phyloP scores from a whole-genome alignment of 106 monocot genomes.

The Agapanthus africanus region DNA sequence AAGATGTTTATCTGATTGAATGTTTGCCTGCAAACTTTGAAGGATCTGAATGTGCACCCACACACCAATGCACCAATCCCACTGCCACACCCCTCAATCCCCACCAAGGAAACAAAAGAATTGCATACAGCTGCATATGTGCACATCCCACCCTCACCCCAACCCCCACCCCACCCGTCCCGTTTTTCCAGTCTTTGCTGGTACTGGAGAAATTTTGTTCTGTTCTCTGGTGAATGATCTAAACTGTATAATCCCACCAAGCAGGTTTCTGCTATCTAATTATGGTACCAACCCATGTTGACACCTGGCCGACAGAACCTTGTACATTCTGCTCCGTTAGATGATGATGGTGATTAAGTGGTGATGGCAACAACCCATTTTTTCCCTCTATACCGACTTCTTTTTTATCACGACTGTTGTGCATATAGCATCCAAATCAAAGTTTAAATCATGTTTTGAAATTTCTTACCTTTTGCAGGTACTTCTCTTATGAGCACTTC shows the following conservation, averaged over 20 bases:
- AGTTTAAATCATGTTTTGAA: neutral
- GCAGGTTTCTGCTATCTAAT: neutral
- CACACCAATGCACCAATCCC: neutral
- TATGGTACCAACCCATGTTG: too few relatives aligned
- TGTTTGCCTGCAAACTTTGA: neutral
- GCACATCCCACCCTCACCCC: neutral
- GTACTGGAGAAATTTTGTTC: neutral
- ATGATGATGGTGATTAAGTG: neutral
- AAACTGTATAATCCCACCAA: too few relatives aligned
- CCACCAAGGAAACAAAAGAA: too few relatives aligned
- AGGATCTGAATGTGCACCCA: neutral
- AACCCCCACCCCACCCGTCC: neutral
- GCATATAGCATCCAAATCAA: neutral
- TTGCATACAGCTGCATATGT: too few relatives aligned
- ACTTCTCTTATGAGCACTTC: constrained; percentile 72
- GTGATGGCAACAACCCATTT: too few relatives aligned
- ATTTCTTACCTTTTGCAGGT: constrained; percentile 42
- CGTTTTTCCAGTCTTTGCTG: neutral
- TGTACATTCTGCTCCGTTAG: neutral
- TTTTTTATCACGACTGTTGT: neutral
- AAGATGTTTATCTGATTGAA: neutral
- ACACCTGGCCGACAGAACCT: too few relatives aligned
- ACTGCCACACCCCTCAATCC: too few relatives aligned
- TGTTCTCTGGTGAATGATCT: neutral
- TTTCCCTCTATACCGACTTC: too few relatives aligned